Conservation (phyloP, 805 yeast species). For the Teunomyces barrocoloradensis region DNA sequence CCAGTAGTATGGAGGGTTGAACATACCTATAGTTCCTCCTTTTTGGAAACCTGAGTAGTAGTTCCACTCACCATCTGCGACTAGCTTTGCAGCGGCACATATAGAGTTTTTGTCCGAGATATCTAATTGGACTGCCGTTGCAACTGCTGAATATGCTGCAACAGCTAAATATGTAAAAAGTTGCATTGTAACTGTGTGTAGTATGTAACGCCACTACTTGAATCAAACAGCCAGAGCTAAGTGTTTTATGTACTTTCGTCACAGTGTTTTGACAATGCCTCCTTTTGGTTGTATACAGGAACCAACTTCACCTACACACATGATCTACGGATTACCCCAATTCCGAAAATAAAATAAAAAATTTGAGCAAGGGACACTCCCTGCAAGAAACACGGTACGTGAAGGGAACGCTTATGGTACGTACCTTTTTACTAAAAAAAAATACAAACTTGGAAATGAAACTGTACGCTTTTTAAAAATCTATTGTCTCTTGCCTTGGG, state of each 20-base stretch:
- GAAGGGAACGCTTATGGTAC: too few relatives aligned
- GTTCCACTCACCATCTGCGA: constrained; percentile 42
- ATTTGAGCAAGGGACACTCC: not conserved
- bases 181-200: not conserved
- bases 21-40: constrained; percentile 50
- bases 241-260: not conserved
- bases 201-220: not conserved
- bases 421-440: too few relatives aligned
- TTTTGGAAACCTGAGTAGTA: constrained; percentile 41
- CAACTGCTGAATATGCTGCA: not conserved
- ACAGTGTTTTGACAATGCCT: constrained; percentile 5
- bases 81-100: constrained; percentile 37
- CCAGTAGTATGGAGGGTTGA: constrained; percentile 47
- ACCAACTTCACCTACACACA: not conserved
- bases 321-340: not conserved
- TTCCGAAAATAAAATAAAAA: not conserved
- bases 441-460: too few relatives aligned
- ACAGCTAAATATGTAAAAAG: not conserved
- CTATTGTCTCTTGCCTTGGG: too few relatives aligned
- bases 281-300: constrained; percentile 3
- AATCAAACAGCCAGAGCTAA: not conserved
- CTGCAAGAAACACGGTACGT: too few relatives aligned
- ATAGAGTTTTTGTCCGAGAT: constrained; percentile 33
- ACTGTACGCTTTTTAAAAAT: too few relatives aligned
- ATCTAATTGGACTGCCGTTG: constrained; percentile 38